These are phyloP conservation scores for Dendrocalamus sinicus DNA, from an alignment of 176 grass and related monocot genomes.

Conservation along the genomic window DNA sequence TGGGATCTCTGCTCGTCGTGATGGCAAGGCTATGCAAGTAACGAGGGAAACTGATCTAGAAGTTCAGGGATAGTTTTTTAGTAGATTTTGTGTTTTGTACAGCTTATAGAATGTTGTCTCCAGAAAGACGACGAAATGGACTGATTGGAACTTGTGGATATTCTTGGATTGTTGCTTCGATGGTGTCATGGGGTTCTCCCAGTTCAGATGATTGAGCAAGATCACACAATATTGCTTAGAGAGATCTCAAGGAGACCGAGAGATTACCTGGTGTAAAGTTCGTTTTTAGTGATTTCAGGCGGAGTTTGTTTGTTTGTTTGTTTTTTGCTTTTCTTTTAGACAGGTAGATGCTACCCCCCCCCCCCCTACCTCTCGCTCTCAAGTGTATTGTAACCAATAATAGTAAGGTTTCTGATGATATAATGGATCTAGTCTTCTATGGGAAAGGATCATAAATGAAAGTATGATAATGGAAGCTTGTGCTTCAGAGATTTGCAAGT, in stretches of 20 bases:
- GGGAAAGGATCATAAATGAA: neutral
- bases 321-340: slow-evolving; percentile 14
- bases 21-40: slow-evolving; percentile 62
- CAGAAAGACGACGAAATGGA: slow-evolving; percentile 34
- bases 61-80: slow-evolving; percentile 42
- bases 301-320: too few species aligned
- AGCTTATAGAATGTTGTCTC: slow-evolving; percentile 56
- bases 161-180: slow-evolving; percentile 38
- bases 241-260: slow-evolving; percentile 31
- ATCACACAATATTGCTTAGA: slow-evolving; percentile 39
- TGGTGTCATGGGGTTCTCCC: slow-evolving; percentile 32
- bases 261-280: slow-evolving; percentile 55
- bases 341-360: slow-evolving; percentile 19
- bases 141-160: slow-evolving; percentile 22
- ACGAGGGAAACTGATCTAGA: slow-evolving; percentile 52
- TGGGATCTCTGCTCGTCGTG: slow-evolving; percentile 81
- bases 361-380: neutral
- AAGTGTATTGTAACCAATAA: slow-evolving; percentile 34
- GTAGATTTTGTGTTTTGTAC: slow-evolving; percentile 62
- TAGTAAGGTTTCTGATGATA: slow-evolving; percentile 37
- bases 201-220: slow-evolving; percentile 45
- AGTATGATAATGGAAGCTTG: neutral
- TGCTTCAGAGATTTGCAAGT: neutral
- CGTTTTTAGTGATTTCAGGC: slow-evolving; percentile 33
- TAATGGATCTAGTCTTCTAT: neutral